Conservation (phyloP, 2,329 filamentous ascomycete species). For the Claviceps pusilla region DNA sequence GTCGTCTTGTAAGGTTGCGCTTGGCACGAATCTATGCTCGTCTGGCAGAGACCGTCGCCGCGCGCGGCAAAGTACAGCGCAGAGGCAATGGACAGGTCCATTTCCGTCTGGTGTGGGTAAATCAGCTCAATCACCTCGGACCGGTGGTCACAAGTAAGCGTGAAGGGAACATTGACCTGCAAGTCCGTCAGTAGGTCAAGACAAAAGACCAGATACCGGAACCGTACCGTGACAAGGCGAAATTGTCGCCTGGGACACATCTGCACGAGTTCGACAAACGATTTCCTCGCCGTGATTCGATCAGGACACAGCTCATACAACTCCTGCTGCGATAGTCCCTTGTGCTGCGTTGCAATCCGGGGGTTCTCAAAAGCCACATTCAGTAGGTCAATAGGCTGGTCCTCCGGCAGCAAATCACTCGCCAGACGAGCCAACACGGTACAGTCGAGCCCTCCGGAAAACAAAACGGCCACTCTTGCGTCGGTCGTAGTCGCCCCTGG, state of each 20-base stretch:
- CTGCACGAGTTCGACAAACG: slow-evolving; percentile 56
- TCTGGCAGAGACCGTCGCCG: slow-evolving; percentile 41
- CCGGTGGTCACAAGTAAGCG: slow-evolving; percentile 55
- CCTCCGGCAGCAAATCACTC: slow-evolving; percentile 56
- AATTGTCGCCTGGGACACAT: slow-evolving; percentile 59
- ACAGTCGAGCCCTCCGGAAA: slow-evolving; percentile 90
- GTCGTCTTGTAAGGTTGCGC: slow-evolving; percentile 43
- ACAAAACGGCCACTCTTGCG: slow-evolving; percentile 60
- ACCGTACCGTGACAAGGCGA: slow-evolving; percentile 60
- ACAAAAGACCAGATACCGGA: background rate
- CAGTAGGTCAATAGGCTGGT: slow-evolving; percentile 67
- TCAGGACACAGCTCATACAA: slow-evolving; percentile 80
- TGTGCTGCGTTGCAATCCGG: slow-evolving; percentile 45
- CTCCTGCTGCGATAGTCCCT: slow-evolving; percentile 16
- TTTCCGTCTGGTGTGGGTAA: slow-evolving; percentile 89
- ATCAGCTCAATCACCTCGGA: slow-evolving; percentile 61
- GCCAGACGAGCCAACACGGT: slow-evolving; percentile 68
- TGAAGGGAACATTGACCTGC: slow-evolving; percentile 67
- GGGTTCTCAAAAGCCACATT: slow-evolving; percentile 98
- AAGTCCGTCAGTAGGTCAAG: background rate
- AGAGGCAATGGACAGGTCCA: slow-evolving; percentile 89
- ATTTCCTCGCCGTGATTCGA: slow-evolving; percentile 68
- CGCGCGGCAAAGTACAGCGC: slow-evolving; percentile 91
- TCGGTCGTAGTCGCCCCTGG: slow-evolving; percentile 23
- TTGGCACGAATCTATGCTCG: slow-evolving; percentile 10